Evolutionary conservation across 1,139 yeast genomes (phyloP), one percentile per base, ranked within the genome.

Genomic region (Lodderomyces jiufengensis): DNA sequence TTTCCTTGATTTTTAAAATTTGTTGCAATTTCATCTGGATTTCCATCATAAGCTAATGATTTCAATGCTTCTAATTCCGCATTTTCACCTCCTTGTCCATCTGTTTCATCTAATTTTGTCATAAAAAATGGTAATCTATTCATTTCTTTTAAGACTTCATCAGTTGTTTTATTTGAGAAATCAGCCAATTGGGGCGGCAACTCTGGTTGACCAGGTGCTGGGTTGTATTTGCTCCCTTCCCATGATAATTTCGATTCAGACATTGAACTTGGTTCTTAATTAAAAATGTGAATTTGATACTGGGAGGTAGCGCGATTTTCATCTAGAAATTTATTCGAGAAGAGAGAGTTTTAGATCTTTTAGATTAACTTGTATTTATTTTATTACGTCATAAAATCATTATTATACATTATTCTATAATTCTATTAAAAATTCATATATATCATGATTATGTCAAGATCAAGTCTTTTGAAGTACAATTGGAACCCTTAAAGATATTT

Each of bases 1-100:
- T 94, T 92, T 9, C 98, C 99, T 55, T 92, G 97, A 44, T 76
- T 81, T 48, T 88, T 88, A 66, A 90, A 92, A 52, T 88, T 88
- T 22, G 77, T 73, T 2, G 97, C 97, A 32, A 90, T 68, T 52
- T 92, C 98, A 49, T 84, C 80, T 0, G 97, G 97, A 44, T 87
- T 95, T 24, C 98, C 98, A 34, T 92, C 98, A 54, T 86, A 90
- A 0, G 95, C 97, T 51, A 94, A 68, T 9, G 96, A 92, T 54
- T 80, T 82, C 44, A 92, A 70, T 0, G 98, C 98, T 54, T 92
- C 97, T 15, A 94, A 62, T 36, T 78, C 81, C 5, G 70, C 54
- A 51, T 86, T 87, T 31, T 79, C 84, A 24, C 90, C 94, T 25
- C 84, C 86, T 8, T 78, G 84, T 7, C 86, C 92, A 51, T 83